Evolutionary conservation across 2,329 filamentous ascomycete genomes (phyloP).

Genomic region (Trichophyton simii): DNA sequence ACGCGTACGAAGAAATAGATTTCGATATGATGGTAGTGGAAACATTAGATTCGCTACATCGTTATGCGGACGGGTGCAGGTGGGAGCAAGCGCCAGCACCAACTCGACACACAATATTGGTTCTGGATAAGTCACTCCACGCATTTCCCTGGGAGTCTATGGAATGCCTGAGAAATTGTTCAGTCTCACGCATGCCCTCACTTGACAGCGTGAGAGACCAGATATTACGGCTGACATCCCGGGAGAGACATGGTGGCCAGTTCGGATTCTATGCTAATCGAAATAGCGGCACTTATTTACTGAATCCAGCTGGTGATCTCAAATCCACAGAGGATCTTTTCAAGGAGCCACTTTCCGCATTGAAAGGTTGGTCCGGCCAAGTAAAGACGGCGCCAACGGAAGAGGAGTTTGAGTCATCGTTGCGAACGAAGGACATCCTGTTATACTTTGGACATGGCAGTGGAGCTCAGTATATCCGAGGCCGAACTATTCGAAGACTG

Average conservation of each 20-base stretch:
- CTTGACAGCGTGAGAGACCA: slow-evolving; percentile 67
- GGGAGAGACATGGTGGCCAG: slow-evolving; percentile 11
- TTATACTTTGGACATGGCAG: slow-evolving; percentile 96
- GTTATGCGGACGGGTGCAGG: slow-evolving; percentile 50
- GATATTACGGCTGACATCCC: slow-evolving; percentile 14
- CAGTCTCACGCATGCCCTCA: slow-evolving; percentile 80
- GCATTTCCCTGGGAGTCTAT: slow-evolving; percentile 93
- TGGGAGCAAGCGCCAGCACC: slow-evolving; percentile 15
- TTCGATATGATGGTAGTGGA: slow-evolving; percentile 86
- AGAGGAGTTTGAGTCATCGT: slow-evolving; percentile 56
- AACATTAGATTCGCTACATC: slow-evolving; percentile 67
- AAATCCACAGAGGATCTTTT: slow-evolving; percentile 67
- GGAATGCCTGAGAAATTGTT: slow-evolving; percentile 64
- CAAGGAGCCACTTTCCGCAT: slow-evolving; percentile 47
- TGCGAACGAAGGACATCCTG: slow-evolving; percentile 57
- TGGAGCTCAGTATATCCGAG: slow-evolving; percentile 85
- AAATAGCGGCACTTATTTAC: slow-evolving; percentile 50
- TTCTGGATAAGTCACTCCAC: slow-evolving; percentile 84
- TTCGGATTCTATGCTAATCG: slow-evolving; percentile 42
- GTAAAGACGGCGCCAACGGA: slow-evolving; percentile 60
- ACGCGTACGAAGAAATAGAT: slow-evolving; percentile 95
- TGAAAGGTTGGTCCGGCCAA: slow-evolving; percentile 53
- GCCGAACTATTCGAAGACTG: slow-evolving; percentile 66
- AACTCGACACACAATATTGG: slow-evolving; percentile 61
- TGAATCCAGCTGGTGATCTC: slow-evolving; percentile 81